A percentile compares a stretch with the other conserved stretches of the same genome.
Conservation (phyloP, 2,329 filamentous ascomycete genomes). For the Monilinia aucupariae region DNA sequence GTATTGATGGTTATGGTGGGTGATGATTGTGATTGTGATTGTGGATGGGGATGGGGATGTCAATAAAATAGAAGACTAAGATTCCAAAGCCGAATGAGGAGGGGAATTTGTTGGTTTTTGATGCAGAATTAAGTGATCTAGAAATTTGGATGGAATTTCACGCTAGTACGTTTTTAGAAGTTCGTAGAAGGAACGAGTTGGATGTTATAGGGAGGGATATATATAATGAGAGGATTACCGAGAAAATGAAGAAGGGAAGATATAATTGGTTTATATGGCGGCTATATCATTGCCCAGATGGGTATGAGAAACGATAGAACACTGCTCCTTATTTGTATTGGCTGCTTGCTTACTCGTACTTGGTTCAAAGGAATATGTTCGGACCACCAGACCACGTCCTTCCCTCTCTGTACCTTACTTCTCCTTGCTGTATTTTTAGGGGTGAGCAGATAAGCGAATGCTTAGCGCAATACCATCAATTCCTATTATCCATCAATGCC, state of each 20-base stretch:
- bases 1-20: conserved; percentile 21
- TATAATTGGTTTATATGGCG: no score
- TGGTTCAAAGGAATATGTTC: no score
- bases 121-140: neutral
- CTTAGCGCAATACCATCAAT: neutral
- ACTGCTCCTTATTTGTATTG: no score
- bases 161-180: conserved; percentile 13
- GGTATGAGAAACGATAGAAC: no score
- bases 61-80: conserved; percentile 14
- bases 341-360: no score
- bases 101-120: conserved; percentile 10
- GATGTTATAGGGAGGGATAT: neutral
- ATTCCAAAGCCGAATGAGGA: neutral
- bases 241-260: no score
- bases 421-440: conserved; percentile 1
- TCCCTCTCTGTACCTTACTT: neutral
- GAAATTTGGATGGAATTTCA: neutral
- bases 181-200: neutral
- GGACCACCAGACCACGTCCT: no score
- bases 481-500: no score
- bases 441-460: conserved; percentile 11
- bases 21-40: no score
- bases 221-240: no score
- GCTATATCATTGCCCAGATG: no score
- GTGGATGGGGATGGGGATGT: neutral